These are phyloP conservation scores for Magnusiomyces clavatus DNA, from an alignment of 1,139 yeast species.

Conservation along the genomic window DNA sequence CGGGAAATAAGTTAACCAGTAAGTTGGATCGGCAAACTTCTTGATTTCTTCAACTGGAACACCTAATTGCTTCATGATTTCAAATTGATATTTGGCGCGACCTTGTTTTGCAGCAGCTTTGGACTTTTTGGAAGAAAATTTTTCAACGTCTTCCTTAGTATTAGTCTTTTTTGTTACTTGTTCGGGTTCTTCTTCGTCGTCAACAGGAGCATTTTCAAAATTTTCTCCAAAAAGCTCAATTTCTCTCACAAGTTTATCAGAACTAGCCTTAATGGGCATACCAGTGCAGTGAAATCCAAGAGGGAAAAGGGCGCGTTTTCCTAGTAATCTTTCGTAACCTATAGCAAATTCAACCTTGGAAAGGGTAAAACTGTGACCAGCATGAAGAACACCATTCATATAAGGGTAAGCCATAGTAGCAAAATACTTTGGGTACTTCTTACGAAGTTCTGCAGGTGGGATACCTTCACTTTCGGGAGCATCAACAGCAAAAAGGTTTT, in stretches of 20 bases:
- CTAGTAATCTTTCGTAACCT: conserved; percentile 93
- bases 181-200: conserved; percentile 41
- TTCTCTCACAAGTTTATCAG: conserved; percentile 91
- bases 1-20: conserved; percentile 92
- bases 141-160: conserved; percentile 70
- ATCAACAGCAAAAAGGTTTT: conserved; percentile 74
- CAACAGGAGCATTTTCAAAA: conserved; percentile 60
- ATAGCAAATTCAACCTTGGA: conserved; percentile 91
- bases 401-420: conserved; percentile 97
- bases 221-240: conserved; percentile 83
- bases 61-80: conserved; percentile 92
- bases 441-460: conserved; percentile 64
- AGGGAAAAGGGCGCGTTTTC: conserved; percentile 89
- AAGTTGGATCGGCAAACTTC: conserved; percentile 79
- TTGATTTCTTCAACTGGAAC: conserved; percentile 73
- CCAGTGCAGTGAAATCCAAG: conserved; percentile 99
- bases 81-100: conserved; percentile 88
- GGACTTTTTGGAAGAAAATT: conserved; percentile 85
- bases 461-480: conserved; percentile 77
- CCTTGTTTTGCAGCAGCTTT: conserved; percentile 93
- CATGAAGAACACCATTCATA: conserved; percentile 98
- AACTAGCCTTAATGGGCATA: conserved; percentile 96
- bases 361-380: conserved; percentile 93
- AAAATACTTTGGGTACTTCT: conserved; percentile 77
- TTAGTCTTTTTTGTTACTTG: conserved; percentile 28